Evolutionary conservation across 1,284 basidiomycete species (phyloP).

Genomic region (Trichosporon coremiiforme): DNA sequence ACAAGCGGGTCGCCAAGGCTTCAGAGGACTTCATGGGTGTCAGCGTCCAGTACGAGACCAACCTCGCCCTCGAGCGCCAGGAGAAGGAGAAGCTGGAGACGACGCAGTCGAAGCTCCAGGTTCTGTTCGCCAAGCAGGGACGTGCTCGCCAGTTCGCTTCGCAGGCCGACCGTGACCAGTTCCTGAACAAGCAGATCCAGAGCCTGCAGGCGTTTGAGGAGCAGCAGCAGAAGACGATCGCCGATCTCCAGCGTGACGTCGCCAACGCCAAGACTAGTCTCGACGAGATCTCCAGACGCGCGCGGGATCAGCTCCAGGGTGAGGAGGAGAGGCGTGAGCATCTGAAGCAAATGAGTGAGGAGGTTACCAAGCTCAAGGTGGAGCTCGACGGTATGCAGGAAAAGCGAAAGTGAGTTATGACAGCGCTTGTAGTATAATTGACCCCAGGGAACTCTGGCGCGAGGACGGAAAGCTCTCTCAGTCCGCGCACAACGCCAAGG

Average conservation of each 20-base stretch:
- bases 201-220: conserved; percentile 66
- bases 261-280: conserved; percentile 74
- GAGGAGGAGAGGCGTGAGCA: conserved; percentile 69
- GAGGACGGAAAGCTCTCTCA: conserved; percentile 87
- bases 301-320: conserved; percentile 64
- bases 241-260: conserved; percentile 68
- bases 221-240: conserved; percentile 64
- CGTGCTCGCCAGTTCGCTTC: conserved; percentile 82
- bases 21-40: conserved; percentile 68
- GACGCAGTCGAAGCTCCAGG: conserved; percentile 67
- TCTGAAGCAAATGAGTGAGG: conserved; percentile 73
- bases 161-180: conserved; percentile 76
- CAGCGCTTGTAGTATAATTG: neutral
- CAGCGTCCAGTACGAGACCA: conserved; percentile 68
- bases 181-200: conserved; percentile 72
- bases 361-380: conserved; percentile 68
- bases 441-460: conserved; percentile 76
- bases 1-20: conserved; percentile 65
- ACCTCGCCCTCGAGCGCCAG: conserved; percentile 64
- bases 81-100: conserved; percentile 73
- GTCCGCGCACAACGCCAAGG: conserved; percentile 71
- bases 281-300: conserved; percentile 68
- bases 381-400: conserved; percentile 73
- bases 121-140: conserved; percentile 84
- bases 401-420: conserved; percentile 66